Evolutionary conservation across 495 filamentous ascomycete genomes (phyloP).

Genomic region (Neurospora sp.): DNA sequence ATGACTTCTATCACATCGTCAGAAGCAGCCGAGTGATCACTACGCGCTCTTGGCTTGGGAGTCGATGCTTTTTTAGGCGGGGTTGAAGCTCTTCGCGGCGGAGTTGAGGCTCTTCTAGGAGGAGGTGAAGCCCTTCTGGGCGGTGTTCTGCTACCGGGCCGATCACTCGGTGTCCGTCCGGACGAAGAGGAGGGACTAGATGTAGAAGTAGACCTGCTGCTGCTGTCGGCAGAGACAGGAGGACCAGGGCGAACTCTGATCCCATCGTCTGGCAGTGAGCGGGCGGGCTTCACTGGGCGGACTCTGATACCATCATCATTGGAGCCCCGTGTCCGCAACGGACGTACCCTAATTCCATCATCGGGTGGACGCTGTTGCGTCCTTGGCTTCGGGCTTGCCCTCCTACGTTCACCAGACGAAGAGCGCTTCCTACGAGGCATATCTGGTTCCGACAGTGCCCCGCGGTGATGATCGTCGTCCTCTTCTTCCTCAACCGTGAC

Average conservation of each 20-base stretch:
- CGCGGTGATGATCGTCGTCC: slow-evolving; percentile 4
- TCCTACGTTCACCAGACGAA: neutral
- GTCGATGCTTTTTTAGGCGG: slow-evolving; percentile 4
- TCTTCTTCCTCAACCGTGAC: slow-evolving; percentile 20
- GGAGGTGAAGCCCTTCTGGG: neutral
- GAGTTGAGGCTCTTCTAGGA: slow-evolving; percentile 4
- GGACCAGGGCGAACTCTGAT: slow-evolving; percentile 16
- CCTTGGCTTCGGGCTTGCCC: slow-evolving; percentile 8
- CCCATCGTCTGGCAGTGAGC: slow-evolving; percentile 2
- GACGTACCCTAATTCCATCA: slow-evolving; percentile 21
- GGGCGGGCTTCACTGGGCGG: slow-evolving; percentile 29
- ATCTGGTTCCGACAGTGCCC: slow-evolving; percentile 3
- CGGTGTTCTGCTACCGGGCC: neutral
- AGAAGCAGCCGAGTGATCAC: slow-evolving; percentile 23
- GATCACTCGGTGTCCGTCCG: slow-evolving; percentile 7
- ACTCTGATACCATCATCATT: slow-evolving; percentile 20
- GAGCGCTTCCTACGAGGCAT: neutral
- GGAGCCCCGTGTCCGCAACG: slow-evolving; percentile 7
- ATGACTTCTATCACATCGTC: slow-evolving; percentile 37
- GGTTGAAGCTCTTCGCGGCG: slow-evolving; percentile 2
- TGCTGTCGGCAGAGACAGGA: slow-evolving; percentile 7
- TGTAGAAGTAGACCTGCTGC: slow-evolving; percentile 15
- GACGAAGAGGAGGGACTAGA: slow-evolving; percentile 22
- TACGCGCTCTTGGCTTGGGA: slow-evolving; percentile 13
- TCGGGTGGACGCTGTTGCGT: slow-evolving; percentile 14